Conservation (phyloP, 1,284 basidiomycete species). For the Sanghuangporus sanghuang region DNA sequence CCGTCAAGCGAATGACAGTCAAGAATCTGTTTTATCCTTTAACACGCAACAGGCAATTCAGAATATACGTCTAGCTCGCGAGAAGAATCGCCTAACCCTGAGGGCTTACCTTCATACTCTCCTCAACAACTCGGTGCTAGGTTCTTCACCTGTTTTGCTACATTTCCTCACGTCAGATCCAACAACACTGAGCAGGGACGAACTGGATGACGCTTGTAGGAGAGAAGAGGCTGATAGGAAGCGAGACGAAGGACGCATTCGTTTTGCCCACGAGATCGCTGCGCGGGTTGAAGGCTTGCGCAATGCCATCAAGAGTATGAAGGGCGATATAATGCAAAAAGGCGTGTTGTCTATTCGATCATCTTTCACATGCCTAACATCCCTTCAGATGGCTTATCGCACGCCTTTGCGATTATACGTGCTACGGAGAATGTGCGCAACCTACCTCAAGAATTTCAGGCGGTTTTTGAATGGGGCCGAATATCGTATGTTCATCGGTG, state of each 20-base stretch:
- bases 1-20: conserved; percentile 10
- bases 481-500: conserved; percentile 70
- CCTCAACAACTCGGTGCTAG: conserved; percentile 68
- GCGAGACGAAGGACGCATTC: conserved; percentile 81
- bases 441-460: conserved; percentile 82
- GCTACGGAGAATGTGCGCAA: conserved; percentile 72
- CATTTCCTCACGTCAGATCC: conserved; percentile 85
- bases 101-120: conserved; percentile 87
- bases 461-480: conserved; percentile 93
- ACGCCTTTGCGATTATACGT: conserved; percentile 86
- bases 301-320: conserved; percentile 80
- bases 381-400: conserved; percentile 73
- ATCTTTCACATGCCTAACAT: neutral
- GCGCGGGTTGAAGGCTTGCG: conserved; percentile 84
- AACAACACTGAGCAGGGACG: conserved; percentile 65
- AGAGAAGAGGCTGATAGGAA: conserved; percentile 90
- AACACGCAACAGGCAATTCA: conserved; percentile 15
- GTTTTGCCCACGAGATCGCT: conserved; percentile 86
- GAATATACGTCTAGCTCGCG: conserved; percentile 61
- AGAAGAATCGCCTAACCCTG: conserved; percentile 94
- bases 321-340: conserved; percentile 86
- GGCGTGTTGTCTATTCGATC: conserved; percentile 35
- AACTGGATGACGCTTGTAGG: conserved; percentile 72
- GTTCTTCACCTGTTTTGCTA: conserved; percentile 80
- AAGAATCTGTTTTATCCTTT: conserved; percentile 18